Base-by-base conservation (phyloP, 2,329 filamentous ascomycete species). In the Thielaviopsis populi region DNA sequence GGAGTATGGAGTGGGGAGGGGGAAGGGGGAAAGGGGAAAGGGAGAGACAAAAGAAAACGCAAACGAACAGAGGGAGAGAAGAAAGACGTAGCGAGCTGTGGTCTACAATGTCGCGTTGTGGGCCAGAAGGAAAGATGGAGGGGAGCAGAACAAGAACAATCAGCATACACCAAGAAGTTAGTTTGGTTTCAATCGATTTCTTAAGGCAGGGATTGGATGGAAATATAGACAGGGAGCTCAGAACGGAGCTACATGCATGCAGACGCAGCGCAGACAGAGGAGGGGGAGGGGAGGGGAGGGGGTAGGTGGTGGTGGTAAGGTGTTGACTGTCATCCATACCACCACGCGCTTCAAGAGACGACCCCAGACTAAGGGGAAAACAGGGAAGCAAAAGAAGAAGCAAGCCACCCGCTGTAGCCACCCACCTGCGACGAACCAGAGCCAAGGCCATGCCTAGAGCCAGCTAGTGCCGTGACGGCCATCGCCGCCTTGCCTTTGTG, bases 261-360 rank as follows among this genome's bases (percentile, higher is more conserved):
- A 50, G 43, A 48, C 19, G 7, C 24, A 54, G 3, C 30, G 50
- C 41, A 42, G 42, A 46, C 15, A 17, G 8, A 46, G 42, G 42
- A 4, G 33, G 33, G 8, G 30, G 3, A 33, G 30, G 30, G 7
- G 30, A 7, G 7, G 30, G 7, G 30, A 7, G 7, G 30, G 30
- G 7, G 30, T 3, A 33, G 30, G 30, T 33, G 30, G 30, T 33
- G 30, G 30, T 33, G 7, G 33, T n/a, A 8, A 37, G 33, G 4
- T 37, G 46, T 50, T 24, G 27, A 56, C 53, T 56, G 53, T 56
- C 53, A 33, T n/a, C 30, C 27, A 37, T 10, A 33, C 50, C 53
- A 56, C 53, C 53, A 33, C 53, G 53, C 53, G 53, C 53, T 56
- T 56, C 27, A 56, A 13, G 27, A 56, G 53, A 56, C 53, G 30